Conservation (phyloP, 2,329 filamentous ascomycete genomes). For the Aureobasidium sp. region DNA sequence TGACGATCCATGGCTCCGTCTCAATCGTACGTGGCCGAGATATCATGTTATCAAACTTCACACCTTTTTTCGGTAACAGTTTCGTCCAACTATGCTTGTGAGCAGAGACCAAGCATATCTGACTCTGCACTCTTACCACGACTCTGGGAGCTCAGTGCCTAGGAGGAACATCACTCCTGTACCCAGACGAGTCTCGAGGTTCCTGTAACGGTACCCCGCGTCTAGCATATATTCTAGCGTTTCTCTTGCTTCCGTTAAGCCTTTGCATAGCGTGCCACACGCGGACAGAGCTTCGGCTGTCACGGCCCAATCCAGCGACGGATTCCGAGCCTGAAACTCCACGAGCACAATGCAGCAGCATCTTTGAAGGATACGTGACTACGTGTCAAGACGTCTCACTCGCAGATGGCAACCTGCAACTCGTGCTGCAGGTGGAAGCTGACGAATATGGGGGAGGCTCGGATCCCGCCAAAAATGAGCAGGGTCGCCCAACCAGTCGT, state of each 20-base stretch:
- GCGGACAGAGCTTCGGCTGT: not conserved
- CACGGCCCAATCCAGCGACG: no score
- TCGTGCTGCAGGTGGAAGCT: not conserved
- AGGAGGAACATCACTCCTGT: not conserved
- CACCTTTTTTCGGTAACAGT: not conserved
- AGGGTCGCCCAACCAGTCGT: not conserved
- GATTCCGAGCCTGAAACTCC: not conserved
- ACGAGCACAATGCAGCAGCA: slow-evolving; percentile 8
- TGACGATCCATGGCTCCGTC: no score
- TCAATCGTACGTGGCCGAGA: no score
- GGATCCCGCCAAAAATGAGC: not conserved
- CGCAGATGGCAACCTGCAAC: not conserved
- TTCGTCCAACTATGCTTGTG: not conserved
- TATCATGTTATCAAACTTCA: not conserved
- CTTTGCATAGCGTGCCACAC: not conserved
- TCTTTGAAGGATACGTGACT: slow-evolving; percentile 4
- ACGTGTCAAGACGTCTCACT: not conserved
- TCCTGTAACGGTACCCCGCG: not conserved
- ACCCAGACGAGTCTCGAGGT: not conserved
- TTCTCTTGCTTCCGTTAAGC: not conserved
- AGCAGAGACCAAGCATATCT: not conserved
- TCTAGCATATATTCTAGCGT: not conserved
- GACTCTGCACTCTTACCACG: not conserved
- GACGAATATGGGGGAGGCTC: not conserved
- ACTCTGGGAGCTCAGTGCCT: not conserved